Conservation (phyloP, 2,329 filamentous ascomycete species). For the Clonostachys byssicola region DNA sequence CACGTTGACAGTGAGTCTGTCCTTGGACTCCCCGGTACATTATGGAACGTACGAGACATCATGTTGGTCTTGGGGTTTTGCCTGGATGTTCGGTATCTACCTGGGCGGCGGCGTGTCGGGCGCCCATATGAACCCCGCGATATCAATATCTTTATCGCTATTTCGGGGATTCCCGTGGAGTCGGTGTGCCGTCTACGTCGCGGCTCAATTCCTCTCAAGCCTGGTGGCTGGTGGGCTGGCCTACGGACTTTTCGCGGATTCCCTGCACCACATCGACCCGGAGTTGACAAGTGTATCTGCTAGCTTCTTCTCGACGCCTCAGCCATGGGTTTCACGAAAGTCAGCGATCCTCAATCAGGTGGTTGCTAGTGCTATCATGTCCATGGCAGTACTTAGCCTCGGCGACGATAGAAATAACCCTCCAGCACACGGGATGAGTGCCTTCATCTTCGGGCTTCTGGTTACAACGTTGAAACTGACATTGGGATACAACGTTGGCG, state of each 20-base stretch:
- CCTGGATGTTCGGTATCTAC: constrained; percentile 16
- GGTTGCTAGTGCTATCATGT: constrained; percentile 25
- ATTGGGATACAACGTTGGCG: constrained; percentile 27
- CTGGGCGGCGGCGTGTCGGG: constrained; percentile 17
- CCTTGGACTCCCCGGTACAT: constrained; percentile 2
- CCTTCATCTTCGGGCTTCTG: constrained; percentile 26
- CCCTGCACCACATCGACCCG: constrained; percentile 21
- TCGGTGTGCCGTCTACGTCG: constrained; percentile 19
- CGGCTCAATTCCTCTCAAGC: constrained; percentile 21
- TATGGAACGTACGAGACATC: constrained; percentile 13
- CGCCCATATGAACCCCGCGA: constrained; percentile 25
- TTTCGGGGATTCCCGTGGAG: constrained; percentile 30
- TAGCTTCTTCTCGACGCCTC: constrained; percentile 25
- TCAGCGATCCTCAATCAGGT: constrained; percentile 27
- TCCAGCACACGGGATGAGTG: constrained; percentile 27
- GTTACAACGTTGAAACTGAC: constrained; percentile 27
- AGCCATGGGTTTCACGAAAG: constrained; percentile 11
- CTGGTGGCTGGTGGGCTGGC: constrained; percentile 20
- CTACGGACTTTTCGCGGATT: constrained; percentile 20
- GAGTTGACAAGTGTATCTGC: constrained; percentile 17
- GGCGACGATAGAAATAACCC: constrained; percentile 31
- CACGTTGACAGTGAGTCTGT: constrained; percentile 9
- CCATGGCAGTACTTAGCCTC: constrained; percentile 26
- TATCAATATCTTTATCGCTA: constrained; percentile 24
- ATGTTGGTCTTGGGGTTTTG: constrained; percentile 15